Evolutionary conservation across 768 basidiomycete genomes (phyloP).

Genomic region (Termitomyces sp.): DNA sequence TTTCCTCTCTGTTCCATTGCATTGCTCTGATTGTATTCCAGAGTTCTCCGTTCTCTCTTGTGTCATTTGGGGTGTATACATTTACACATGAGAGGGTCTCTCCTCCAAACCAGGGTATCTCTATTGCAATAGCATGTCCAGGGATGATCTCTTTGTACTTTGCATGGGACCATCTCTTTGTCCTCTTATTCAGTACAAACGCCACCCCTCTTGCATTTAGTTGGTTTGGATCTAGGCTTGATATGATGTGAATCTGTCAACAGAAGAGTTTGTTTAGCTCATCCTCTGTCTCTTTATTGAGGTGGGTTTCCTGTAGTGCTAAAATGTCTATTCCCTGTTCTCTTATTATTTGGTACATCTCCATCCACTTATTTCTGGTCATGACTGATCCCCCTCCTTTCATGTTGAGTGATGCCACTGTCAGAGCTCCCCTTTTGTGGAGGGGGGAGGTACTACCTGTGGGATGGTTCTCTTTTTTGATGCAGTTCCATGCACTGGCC

Average conservation of each 20-base stretch:
- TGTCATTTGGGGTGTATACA: background rate
- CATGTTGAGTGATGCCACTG: background rate
- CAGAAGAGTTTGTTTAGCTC: conserved; percentile 6
- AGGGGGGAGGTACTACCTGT: background rate
- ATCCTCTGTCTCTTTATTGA: conserved; percentile 9
- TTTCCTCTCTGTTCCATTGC: background rate
- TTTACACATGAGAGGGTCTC: background rate
- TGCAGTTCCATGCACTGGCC: too few species aligned
- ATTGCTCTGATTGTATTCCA: background rate
- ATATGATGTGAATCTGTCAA: conserved; percentile 14
- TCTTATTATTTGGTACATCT: conserved; percentile 23
- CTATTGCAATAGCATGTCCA: conserved; percentile 3
- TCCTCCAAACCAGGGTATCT: conserved; percentile 18
- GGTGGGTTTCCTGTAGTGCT: conserved; percentile 28
- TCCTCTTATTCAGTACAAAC: conserved; percentile 16
- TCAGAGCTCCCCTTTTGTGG: background rate
- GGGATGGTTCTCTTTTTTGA: background rate
- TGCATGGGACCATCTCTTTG: conserved; percentile 13
- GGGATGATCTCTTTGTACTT: conserved; percentile 16
- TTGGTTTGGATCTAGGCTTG: background rate
- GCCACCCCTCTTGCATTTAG: conserved; percentile 28
- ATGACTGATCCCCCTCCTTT: background rate
- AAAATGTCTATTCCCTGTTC: conserved; percentile 24
- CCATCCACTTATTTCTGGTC: conserved; percentile 17
- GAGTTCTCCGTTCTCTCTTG: background rate